Evolutionary conservation across 140 eudicot genomes (phyloP).

Genomic region (Oenanthe javanica): DNA sequence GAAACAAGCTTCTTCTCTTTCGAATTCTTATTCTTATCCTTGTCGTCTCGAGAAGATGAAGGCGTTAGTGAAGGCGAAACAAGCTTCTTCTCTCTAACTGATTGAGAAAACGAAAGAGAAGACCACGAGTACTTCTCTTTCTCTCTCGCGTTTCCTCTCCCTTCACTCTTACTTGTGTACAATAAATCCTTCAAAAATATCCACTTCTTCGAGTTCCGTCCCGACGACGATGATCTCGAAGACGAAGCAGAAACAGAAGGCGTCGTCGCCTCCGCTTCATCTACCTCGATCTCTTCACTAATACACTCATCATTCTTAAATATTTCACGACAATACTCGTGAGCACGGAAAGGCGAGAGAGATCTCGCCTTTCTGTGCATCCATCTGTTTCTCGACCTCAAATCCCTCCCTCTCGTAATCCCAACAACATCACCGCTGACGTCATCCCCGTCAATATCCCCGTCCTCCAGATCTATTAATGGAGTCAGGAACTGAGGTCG

Average conservation of each 20-base stretch:
- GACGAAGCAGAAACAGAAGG: slow-evolving; percentile 46
- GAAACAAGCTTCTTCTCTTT: neutral
- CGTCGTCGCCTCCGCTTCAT: slow-evolving; percentile 17
- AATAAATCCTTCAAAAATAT: slow-evolving; percentile 49
- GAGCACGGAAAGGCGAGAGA: slow-evolving; percentile 32
- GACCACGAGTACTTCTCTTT: slow-evolving; percentile 39
- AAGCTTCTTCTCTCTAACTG: neutral
- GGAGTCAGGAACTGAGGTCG: slow-evolving; percentile 35
- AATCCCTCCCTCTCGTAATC: slow-evolving; percentile 30
- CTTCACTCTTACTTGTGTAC: slow-evolving; percentile 54
- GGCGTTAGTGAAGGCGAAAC: slow-evolving; percentile 16
- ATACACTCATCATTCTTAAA: neutral
- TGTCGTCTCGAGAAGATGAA: slow-evolving; percentile 19
- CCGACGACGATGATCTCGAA: slow-evolving; percentile 48
- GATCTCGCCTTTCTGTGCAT: slow-evolving; percentile 45
- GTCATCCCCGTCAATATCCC: neutral
- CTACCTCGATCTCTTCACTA: neutral
- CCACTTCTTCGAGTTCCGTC: slow-evolving; percentile 51
- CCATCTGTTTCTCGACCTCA: slow-evolving; percentile 31
- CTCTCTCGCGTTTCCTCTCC: slow-evolving; percentile 27
- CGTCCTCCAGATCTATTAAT: slow-evolving; percentile 17
- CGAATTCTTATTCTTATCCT: neutral
- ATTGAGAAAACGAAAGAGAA: slow-evolving; percentile 32
- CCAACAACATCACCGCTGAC: neutral
- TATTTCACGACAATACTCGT: neutral